phyloP scores from a whole-genome alignment of 768 basidiomycete genomes.

The Pisolithus marmoratus region DNA sequence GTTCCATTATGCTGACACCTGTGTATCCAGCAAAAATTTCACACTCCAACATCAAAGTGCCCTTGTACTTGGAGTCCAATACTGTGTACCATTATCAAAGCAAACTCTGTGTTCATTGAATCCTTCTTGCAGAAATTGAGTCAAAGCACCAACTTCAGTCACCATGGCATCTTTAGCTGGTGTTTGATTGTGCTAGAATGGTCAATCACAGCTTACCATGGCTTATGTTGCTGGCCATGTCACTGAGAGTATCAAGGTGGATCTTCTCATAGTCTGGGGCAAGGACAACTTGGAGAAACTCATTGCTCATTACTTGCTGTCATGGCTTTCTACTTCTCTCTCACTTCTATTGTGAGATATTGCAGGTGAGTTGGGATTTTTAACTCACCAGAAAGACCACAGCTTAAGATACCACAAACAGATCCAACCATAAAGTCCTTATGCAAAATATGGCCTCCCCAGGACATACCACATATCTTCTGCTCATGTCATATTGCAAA shows the following conservation, averaged over 20 bases:
- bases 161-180: conserved; percentile 94
- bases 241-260: conserved; percentile 89
- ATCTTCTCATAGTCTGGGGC: conserved; percentile 96
- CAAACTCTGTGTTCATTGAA: conserved; percentile 92
- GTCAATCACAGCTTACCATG: conserved; percentile 96
- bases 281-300: conserved; percentile 98
- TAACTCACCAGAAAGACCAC: too few species aligned
- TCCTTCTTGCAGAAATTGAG: conserved; percentile 98
- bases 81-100: conserved; percentile 90
- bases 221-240: conserved; percentile 90
- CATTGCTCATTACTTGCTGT: conserved; percentile 91
- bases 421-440: too few species aligned
- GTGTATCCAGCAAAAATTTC: conserved; percentile 99
- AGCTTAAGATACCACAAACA: too few species aligned
- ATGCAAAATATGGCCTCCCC: too few species aligned
- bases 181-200: conserved; percentile 96
- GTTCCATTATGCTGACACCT: conserved; percentile 91
- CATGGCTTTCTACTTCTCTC: too few species aligned
- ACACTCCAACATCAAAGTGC: conserved; percentile 96
- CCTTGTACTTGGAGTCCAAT: conserved; percentile 76
- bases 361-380: too few species aligned
- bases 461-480: too few species aligned
- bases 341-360: too few species aligned
- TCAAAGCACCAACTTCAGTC: conserved; percentile 89
- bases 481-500: too few species aligned